Conservation (phyloP, 169 alveolate species). For the Plasmodium sp. region DNA sequence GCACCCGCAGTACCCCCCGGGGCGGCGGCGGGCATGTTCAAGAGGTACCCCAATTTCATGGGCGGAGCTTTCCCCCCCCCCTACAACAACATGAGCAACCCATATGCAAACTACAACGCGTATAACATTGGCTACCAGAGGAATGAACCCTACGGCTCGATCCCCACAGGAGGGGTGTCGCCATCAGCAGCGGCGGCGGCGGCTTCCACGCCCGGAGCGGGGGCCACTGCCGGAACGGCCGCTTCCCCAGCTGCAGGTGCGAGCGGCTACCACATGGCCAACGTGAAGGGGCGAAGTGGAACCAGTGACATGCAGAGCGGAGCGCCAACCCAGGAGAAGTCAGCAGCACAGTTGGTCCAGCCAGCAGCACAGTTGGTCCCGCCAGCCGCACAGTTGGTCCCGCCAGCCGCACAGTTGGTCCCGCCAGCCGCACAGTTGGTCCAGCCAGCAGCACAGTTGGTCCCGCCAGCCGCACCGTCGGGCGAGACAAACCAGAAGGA, state of each 20-base stretch:
- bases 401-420: not conserved
- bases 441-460: not conserved
- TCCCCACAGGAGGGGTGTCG: not conserved
- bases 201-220: not conserved
- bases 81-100: constrained; percentile 23
- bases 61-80: not conserved
- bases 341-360: not conserved
- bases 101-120: constrained; percentile 21
- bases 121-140: constrained; percentile 19
- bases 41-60: constrained; percentile 40
- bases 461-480: not conserved
- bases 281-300: not conserved
- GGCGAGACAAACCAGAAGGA: not conserved
- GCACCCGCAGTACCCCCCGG: no score
- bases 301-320: not conserved
- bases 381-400: not conserved
- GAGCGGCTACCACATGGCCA: not conserved
- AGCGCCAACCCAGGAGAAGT: not conserved
- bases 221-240: not conserved
- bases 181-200: not conserved
- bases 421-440: not conserved
- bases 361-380: not conserved
- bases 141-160: not conserved
- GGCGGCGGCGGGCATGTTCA: not conserved
- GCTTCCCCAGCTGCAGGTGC: not conserved